Conservation (phyloP, 208 protist species). For the Strigomonas oncopelti region DNA sequence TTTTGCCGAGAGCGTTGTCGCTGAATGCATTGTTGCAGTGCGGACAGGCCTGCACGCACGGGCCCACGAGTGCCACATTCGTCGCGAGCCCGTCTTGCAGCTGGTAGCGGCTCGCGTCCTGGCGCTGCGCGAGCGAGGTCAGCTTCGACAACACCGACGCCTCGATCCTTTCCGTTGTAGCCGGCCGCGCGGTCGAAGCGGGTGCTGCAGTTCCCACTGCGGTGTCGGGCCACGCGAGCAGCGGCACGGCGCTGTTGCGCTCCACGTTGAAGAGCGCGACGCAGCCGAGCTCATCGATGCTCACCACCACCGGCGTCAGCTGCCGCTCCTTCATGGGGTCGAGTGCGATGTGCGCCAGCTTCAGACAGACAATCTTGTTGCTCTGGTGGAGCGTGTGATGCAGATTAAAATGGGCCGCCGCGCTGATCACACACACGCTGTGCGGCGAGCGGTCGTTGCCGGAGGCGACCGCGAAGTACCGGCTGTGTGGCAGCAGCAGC, state of each 20-base stretch:
- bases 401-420: conserved; percentile 51
- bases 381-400: conserved; percentile 46
- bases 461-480: conserved; percentile 51
- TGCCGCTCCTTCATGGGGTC: conserved; percentile 17
- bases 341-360: conserved; percentile 44
- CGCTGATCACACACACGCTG: conserved; percentile 67
- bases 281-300: conserved; percentile 63
- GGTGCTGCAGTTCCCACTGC: not conserved
- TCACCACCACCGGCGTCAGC: conserved; percentile 44
- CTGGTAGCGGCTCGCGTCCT: conserved; percentile 24
- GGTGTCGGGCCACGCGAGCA: not conserved
- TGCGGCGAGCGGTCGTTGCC: conserved; percentile 52
- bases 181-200: not conserved
- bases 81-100: conserved; percentile 46
- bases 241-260: conserved; percentile 20
- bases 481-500: conserved; percentile 35
- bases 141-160: not conserved
- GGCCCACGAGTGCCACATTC: conserved; percentile 40
- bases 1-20: not conserved
- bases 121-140: not conserved
- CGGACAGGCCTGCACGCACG: conserved; percentile 60
- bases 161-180: not conserved
- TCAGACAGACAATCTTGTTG: conserved; percentile 44
- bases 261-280: conserved; percentile 64
- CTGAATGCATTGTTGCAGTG: conserved; percentile 36